Conservation (phyloP, 306 rosid species). For the Malus domestica region ASM211411v1 NC_041802.1:29816501-29817000, state of each 20-base stretch:
- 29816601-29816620: background rate
- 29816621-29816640: background rate
- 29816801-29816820: background rate
- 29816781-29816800: background rate
- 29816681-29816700: background rate
- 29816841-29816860: background rate
- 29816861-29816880: background rate
- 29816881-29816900: background rate
- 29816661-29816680: background rate
- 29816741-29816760: background rate
- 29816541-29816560: background rate
- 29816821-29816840: background rate
- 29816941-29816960: background rate
- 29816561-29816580: background rate
- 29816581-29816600: background rate
- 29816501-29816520: background rate
- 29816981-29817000: background rate
- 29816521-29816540: background rate
- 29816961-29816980: background rate
- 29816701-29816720: background rate
- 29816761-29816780: background rate
- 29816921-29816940: background rate
- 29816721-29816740: background rate
- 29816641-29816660: background rate
- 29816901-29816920: background rate